Conservation (phyloP, 2,329 filamentous ascomycete genomes). For the Trichoderma sp. region DNA sequence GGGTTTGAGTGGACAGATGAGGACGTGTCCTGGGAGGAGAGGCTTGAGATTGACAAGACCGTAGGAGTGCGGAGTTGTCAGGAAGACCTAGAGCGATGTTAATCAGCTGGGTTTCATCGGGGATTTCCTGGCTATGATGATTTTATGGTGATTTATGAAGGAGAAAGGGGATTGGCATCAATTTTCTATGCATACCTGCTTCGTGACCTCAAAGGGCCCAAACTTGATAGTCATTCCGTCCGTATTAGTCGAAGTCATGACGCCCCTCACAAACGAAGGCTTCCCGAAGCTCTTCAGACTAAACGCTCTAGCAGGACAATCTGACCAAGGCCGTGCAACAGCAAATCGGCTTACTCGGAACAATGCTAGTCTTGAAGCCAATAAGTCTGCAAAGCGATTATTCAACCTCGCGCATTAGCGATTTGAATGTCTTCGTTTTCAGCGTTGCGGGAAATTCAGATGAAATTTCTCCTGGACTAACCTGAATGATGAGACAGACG, state of each 20-base stretch:
- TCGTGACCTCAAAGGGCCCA: slow-evolving; percentile 72
- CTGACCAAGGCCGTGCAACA: neutral
- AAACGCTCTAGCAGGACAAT: neutral
- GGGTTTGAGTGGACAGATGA: slow-evolving; percentile 72
- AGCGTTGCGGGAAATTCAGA: neutral
- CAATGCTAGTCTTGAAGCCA: neutral
- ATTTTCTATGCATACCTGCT: slow-evolving; percentile 53
- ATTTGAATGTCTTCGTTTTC: neutral
- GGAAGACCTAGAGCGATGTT: slow-evolving; percentile 67
- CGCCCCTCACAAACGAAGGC: slow-evolving; percentile 7
- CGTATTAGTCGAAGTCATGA: slow-evolving; percentile 33
- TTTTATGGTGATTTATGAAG: neutral
- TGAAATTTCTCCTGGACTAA: neutral
- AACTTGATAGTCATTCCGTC: slow-evolving; percentile 54
- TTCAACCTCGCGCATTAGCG: neutral
- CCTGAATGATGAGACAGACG: neutral
- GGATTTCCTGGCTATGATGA: neutral
- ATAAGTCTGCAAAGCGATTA: neutral
- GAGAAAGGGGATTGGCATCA: neutral
- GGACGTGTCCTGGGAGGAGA: slow-evolving; percentile 86
- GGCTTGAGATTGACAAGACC: slow-evolving; percentile 95
- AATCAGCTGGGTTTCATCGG: neutral
- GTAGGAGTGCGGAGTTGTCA: slow-evolving; percentile 74
- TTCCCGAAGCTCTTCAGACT: neutral
- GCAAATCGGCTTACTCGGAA: neutral